phyloP scores from a whole-genome alignment of 352 stramenopile genomes.

The Phytophthora fragariae region DNA sequence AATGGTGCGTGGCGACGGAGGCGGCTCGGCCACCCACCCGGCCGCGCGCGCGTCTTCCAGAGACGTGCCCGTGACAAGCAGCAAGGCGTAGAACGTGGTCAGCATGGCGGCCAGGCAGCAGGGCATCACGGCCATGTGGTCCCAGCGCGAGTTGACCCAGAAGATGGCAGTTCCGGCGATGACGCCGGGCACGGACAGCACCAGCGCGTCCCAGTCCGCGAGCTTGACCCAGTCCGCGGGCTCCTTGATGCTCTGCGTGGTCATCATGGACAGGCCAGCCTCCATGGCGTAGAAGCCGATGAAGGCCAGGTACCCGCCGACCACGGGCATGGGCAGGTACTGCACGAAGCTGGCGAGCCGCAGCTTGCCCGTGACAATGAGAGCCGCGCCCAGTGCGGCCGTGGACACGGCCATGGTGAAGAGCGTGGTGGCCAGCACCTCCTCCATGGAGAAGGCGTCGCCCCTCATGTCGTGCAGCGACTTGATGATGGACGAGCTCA shows the following conservation, averaged over 20 bases:
- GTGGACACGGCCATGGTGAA: slow-evolving; percentile 94
- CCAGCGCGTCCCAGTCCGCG: slow-evolving; percentile 71
- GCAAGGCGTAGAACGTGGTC: slow-evolving; percentile 78
- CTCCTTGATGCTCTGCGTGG: slow-evolving; percentile 91
- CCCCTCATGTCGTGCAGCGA: slow-evolving; percentile 70
- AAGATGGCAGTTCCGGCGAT: slow-evolving; percentile 87
- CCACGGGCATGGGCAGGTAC: slow-evolving; percentile 97
- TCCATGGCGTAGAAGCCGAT: slow-evolving; percentile 95
- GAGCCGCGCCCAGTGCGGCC: slow-evolving; percentile 89
- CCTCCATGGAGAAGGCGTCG: slow-evolving; percentile 73
- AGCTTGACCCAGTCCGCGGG: slow-evolving; percentile 87
- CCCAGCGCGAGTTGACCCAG: slow-evolving; percentile 77
- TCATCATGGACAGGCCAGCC: slow-evolving; percentile 88
- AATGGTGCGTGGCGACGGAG: slow-evolving; percentile 64
- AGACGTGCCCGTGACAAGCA: slow-evolving; percentile 78
- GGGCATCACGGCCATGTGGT: slow-evolving; percentile 88
- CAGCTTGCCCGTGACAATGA: slow-evolving; percentile 96
- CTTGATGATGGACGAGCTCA: slow-evolving; percentile 92
- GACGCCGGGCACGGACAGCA: slow-evolving; percentile 90
- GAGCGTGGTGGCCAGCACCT: slow-evolving; percentile 94
- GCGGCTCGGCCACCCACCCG: slow-evolving; percentile 93
- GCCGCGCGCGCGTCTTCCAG: slow-evolving; percentile 90
- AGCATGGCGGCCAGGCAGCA: slow-evolving; percentile 92
- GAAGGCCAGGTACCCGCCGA: slow-evolving; percentile 98
- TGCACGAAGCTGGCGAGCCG: slow-evolving; percentile 96